Evolutionary conservation across 139 green algal genomes (phyloP), one percentile per base, ranked within the genome.

Genomic region (Auxenochlorella pyrenoidosa): DNA sequence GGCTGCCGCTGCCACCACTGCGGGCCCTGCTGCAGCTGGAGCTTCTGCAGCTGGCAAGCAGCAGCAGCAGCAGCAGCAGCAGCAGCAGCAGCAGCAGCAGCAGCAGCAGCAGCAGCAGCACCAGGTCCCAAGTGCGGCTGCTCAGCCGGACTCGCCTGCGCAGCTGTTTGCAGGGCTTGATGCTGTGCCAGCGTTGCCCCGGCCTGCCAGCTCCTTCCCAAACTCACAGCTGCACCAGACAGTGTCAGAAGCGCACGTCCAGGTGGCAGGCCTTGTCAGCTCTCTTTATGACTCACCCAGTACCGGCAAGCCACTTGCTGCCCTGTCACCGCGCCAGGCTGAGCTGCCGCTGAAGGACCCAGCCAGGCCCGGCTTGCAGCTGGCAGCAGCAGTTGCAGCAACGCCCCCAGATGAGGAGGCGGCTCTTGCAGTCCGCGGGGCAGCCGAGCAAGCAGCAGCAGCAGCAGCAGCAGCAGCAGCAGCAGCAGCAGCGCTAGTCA

Each of bases 191-290:
- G 15, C 73, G 30, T 28, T 40, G 66, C 12, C n/a, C 32, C 66
- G 15, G 0, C 30, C 66, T 40, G 66, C 32, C 66, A 73, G 66
- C 66, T 18, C n/a, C 32, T 15, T 40, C 32, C 32, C 32, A 40
- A 34, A 4, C 66, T 73, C 22, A 6, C 72, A 30, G 44, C 38
- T 34, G 66, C 66, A 66, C 43, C 76, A 82, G 76, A 82, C 76
- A 24, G 76, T 82, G 32, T 83, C 78, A 5, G 78, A 83, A 58
- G 79, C 40, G 40, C 59, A 85, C 26, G 38, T 13, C 24, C 40
- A 76, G 36, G 60, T 85, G 59, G 38, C 38, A 21, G 60, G 10
- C 26, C 60, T 85, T 8, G 79, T 75, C 5, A 5, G 40, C 26
- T 40, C 60, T 0, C 79, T 85, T 1, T 32, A 15, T 8, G 79